Evolutionary conservation across 768 basidiomycete species (phyloP), one percentile per base, ranked within the genome.

Genomic region (Tulasnella sp.): DNA sequence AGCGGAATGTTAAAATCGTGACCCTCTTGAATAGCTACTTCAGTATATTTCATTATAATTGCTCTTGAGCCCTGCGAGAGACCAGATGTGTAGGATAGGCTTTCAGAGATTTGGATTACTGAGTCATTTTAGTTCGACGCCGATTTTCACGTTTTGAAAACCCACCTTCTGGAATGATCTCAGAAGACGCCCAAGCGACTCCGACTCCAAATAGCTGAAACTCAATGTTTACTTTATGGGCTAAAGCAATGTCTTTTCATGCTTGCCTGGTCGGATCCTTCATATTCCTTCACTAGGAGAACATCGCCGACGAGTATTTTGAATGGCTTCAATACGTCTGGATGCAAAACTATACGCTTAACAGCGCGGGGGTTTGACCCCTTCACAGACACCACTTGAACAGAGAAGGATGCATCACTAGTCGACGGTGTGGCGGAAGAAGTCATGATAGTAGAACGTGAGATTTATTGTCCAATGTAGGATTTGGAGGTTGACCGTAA

Each of bases 231-330:
- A 8, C 8, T 29, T 31, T 20, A 6, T 45, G 7, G 43, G 22
- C 27, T 9, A 25, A 16, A n/a, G n/a, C n/a, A n/a, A n/a, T n/a
- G n/a, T n/a, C n/a, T n/a, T n/a, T n/a, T n/a, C n/a, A n/a, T n/a
- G n/a, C n/a, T n/a, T n/a, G n/a, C n/a, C n/a, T n/a, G n/a, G n/a
- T n/a, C n/a, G n/a, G n/a, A n/a, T n/a, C n/a, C n/a, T n/a, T n/a
- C n/a, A n/a, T n/a, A n/a, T n/a, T n/a, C n/a, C n/a, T n/a, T n/a
- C n/a, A 48, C 22, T 13, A 39, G 16, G 35, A 51, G 16, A 12
- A 51, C 39, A 32, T 51, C 49, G 33, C 49, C 49, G 5, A 34
- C 49, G 24, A 5, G 33, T 13, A 51, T 44, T 31, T 51, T 51
- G 49, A 27, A 12, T 15, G 49, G 15, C 33, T 51, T 51, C 10